A percentile compares a stretch with the other conserved stretches of the same genome.
Conservation (phyloP, 2,329 filamentous ascomycete species). For the Penicillium corylophilum region DNA sequence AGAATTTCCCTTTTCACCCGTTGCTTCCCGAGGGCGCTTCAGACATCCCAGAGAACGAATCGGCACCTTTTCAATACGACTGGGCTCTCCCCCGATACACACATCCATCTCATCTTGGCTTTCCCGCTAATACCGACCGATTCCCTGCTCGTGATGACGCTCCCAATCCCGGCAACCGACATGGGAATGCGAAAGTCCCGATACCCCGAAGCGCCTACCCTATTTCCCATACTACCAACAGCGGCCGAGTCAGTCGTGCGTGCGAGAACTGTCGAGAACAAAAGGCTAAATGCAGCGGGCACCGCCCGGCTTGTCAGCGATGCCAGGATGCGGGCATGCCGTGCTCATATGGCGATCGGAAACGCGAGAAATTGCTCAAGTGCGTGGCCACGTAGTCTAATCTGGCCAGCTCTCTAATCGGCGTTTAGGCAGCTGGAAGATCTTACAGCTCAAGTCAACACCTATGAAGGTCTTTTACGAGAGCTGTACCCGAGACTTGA, state of each 20-base stretch:
- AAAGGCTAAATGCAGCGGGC: constrained; percentile 49
- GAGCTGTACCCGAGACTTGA: constrained; percentile 36
- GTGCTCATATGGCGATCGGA: constrained; percentile 47
- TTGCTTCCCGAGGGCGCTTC: constrained; percentile 4
- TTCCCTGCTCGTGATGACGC: constrained; percentile 12
- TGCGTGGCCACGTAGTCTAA: constrained; percentile 23
- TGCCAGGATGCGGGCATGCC: constrained; percentile 42
- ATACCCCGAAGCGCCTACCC: constrained; percentile 30
- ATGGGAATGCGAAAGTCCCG: constrained; percentile 30
- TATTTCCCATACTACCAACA: constrained; percentile 21
- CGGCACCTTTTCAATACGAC: constrained; percentile 7
- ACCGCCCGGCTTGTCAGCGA: constrained; percentile 43
- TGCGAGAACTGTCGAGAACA: constrained; percentile 48
- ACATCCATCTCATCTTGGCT: constrained; percentile 13
- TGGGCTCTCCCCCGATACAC: constrained; percentile 19
- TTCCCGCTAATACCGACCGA: constrained; percentile 16
- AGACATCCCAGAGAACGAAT: constrained; percentile 6
- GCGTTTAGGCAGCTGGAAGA: constrained; percentile 37
- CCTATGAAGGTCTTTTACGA: constrained; percentile 36
- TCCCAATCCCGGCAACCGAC: constrained; percentile 15
- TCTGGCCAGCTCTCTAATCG: constrained; percentile 12
- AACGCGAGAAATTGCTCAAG: constrained; percentile 45
- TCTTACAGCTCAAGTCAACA: constrained; percentile 37
- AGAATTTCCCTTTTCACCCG: neutral
- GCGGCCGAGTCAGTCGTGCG: constrained; percentile 38